Percentiles rank a stretch among this genome's conserved stretches.
These are phyloP conservation scores for Geotrichum europaeum DNA, from an alignment of 1,139 yeast genomes.

Conservation along the genomic window DNA sequence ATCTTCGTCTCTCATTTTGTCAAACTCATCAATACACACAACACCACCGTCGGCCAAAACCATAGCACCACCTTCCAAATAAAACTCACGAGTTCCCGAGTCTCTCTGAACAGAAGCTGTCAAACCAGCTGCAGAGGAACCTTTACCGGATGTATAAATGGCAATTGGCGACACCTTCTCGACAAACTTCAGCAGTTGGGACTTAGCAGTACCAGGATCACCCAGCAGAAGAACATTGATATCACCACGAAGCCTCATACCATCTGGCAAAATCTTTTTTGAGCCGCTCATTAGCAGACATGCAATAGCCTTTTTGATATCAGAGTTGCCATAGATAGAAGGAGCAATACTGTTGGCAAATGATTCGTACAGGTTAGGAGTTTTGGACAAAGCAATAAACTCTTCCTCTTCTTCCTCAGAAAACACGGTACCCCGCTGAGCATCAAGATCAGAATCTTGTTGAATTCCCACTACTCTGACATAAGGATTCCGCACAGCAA, in stretches of 20 bases:
- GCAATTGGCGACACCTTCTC: slow-evolving; percentile 94
- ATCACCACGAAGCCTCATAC: slow-evolving; percentile 95
- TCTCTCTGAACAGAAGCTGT: slow-evolving; percentile 97
- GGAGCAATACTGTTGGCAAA: slow-evolving; percentile 94
- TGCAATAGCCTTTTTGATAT: slow-evolving; percentile 87
- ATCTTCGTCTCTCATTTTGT: slow-evolving; percentile 98
- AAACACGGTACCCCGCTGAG: slow-evolving; percentile 51
- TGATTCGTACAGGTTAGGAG: slow-evolving; percentile 75
- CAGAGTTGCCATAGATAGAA: slow-evolving; percentile 87
- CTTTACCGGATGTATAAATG: slow-evolving; percentile 96
- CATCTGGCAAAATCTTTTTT: slow-evolving; percentile 86
- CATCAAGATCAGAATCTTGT: slow-evolving; percentile 70
- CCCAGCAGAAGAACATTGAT: slow-evolving; percentile 88
- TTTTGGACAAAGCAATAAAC: slow-evolving; percentile 70
- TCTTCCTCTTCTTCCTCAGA: slow-evolving; percentile 93
- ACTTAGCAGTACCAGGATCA: slow-evolving; percentile 98
- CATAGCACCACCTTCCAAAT: slow-evolving; percentile 99
- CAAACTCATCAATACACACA: slow-evolving; percentile 98
- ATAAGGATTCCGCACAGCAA: slow-evolving; percentile 91
- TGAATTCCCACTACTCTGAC: slow-evolving; percentile 81
- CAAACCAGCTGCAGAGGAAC: slow-evolving; percentile 98
- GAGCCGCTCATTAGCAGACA: slow-evolving; percentile 94
- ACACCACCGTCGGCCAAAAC: slow-evolving; percentile 99
- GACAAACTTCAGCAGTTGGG: slow-evolving; percentile 88
- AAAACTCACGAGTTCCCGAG: slow-evolving; percentile 79